phyloP scores from a whole-genome alignment of 116 monocot genomes.

The Phalaenopsis hybrid region DNA sequence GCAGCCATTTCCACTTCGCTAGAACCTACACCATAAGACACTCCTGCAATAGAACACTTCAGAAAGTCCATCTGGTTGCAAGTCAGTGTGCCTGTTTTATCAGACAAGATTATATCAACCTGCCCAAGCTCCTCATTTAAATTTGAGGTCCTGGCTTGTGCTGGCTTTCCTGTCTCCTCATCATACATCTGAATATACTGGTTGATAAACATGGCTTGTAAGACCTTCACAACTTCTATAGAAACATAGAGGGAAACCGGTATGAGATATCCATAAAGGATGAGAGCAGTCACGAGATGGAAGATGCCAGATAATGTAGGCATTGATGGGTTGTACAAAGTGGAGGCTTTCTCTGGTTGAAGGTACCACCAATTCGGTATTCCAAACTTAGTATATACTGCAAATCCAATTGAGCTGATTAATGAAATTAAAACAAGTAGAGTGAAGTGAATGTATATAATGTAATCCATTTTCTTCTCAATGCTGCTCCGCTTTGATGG shows the following conservation, averaged over 20 bases:
- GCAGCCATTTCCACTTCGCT: no score
- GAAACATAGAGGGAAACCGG: conserved; percentile 48
- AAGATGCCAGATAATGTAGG: conserved; percentile 24
- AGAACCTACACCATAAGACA: conserved; percentile 38
- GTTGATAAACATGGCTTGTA: no score
- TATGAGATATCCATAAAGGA: conserved; percentile 40
- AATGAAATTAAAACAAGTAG: conserved; percentile 25
- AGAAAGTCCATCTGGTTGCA: conserved; percentile 54
- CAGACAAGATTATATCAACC: conserved; percentile 40
- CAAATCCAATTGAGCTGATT: conserved; percentile 29
- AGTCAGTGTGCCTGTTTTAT: conserved; percentile 46
- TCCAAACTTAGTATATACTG: conserved; percentile 11
- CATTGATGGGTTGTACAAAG: conserved; percentile 16
- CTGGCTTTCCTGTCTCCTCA: conserved; percentile 41
- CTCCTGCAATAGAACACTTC: conserved; percentile 35
- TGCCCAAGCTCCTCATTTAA: no score
- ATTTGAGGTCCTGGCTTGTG: no score
- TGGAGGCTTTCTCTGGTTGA: conserved; percentile 7
- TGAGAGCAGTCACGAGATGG: conserved; percentile 42
- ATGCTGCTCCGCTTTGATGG: no score
- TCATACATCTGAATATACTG: no score
- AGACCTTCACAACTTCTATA: no score
- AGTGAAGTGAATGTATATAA: conserved; percentile 30
- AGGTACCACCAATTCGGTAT: conserved; percentile 41
- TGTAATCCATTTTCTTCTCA: conserved; percentile 41